Percentiles rank a stretch among this genome's conserved stretches.
phyloP scores from a whole-genome alignment of 371 early-diverging fungal species.

The Lichtheimia corymbifera region DNA sequence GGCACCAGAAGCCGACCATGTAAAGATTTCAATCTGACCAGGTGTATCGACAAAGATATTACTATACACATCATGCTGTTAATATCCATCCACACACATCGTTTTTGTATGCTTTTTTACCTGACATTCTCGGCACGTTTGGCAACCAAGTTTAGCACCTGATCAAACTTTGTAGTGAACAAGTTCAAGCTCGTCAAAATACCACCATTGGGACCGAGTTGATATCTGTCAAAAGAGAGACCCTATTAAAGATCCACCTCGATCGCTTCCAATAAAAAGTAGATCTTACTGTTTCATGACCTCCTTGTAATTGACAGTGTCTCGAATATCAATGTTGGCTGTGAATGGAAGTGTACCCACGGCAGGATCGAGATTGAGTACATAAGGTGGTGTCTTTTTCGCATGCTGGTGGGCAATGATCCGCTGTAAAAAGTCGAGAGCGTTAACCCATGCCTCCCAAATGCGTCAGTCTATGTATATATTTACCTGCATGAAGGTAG shows the following conservation, averaged over 20 bases:
- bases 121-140: slow-evolving; percentile 70
- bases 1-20: slow-evolving; percentile 98
- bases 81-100: too few species aligned
- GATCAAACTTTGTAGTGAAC: slow-evolving; percentile 97
- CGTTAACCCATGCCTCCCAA: too few species aligned
- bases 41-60: slow-evolving; percentile 98
- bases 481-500: slow-evolving; percentile 95
- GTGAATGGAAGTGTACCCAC: slow-evolving; percentile 91
- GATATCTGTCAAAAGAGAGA: slow-evolving; percentile 62
- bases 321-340: slow-evolving; percentile 98
- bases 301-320: slow-evolving; percentile 98
- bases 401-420: slow-evolving; percentile 86
- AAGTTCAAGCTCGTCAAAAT: slow-evolving; percentile 97
- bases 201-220: slow-evolving; percentile 99
- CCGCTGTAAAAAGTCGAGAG: slow-evolving; percentile 52
- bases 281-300: slow-evolving; percentile 94
- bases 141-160: slow-evolving; percentile 84
- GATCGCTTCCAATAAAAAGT: not conserved
- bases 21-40: slow-evolving; percentile 99
- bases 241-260: not conserved
- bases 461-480: too few species aligned
- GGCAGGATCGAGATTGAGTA: slow-evolving; percentile 99
- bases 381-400: slow-evolving; percentile 79
- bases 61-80: slow-evolving; percentile 27
- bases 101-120: not conserved